Conservation (phyloP, 805 yeast genomes). For the Ogataea methylovora region DNA sequence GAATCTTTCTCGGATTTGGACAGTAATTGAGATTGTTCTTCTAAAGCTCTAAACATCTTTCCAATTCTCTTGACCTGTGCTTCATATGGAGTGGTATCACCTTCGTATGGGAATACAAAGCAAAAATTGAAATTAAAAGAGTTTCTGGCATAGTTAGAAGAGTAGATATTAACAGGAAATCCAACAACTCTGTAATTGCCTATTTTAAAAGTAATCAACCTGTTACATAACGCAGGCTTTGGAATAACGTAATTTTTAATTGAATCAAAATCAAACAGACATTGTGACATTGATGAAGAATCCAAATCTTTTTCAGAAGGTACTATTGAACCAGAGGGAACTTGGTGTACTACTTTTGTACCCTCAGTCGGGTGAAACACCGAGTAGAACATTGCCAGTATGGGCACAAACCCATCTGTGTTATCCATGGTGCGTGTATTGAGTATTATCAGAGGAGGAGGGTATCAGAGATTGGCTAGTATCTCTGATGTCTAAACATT, state of each 20-base stretch:
- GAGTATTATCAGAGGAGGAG: too few species aligned
- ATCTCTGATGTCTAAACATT: too few species aligned
- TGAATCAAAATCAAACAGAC: constrained; percentile 69
- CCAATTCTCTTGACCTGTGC: constrained; percentile 80
- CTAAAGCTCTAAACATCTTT: constrained; percentile 80
- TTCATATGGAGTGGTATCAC: constrained; percentile 81
- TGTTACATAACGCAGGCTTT: constrained; percentile 83
- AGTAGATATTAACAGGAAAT: constrained; percentile 79
- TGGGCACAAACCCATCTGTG: constrained; percentile 72
- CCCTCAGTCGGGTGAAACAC: constrained; percentile 96
- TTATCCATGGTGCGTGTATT: constrained; percentile 21
- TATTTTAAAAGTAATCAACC: constrained; percentile 66
- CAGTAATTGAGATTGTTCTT: constrained; percentile 76
- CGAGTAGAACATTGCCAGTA: constrained; percentile 79
- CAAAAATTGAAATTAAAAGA: constrained; percentile 90
- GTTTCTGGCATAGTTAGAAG: constrained; percentile 75
- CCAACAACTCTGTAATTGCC: constrained; percentile 71
- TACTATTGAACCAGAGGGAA: constrained; percentile 68
- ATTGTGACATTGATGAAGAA: constrained; percentile 29
- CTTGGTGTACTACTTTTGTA: constrained; percentile 83
- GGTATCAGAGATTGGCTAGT: too few species aligned
- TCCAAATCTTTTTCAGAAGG: constrained; percentile 26
- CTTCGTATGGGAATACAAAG: constrained; percentile 78
- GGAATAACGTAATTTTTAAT: constrained; percentile 91
- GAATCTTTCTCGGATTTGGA: constrained; percentile 45